Percentiles rank a stretch among this genome's conserved stretches.
Evolutionary conservation across 768 basidiomycete genomes (phyloP).

Genomic region (Lentinula aciculospora): DNA sequence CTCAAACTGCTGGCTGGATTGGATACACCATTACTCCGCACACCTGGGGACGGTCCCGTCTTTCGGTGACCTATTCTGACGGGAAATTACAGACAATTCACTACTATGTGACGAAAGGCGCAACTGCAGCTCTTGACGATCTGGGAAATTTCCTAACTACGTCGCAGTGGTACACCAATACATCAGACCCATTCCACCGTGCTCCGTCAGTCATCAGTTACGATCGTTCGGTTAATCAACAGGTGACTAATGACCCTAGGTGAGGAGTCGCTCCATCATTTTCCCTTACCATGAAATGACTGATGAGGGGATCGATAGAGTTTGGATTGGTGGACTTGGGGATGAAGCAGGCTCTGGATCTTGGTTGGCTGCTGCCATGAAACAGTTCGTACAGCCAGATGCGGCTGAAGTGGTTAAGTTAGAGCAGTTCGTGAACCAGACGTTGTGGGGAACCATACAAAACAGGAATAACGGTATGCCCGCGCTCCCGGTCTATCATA

Average conservation of each 20-base stretch:
- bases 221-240: constrained; percentile 43
- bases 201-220: constrained; percentile 52
- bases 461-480: constrained; percentile 31
- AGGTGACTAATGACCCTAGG: constrained; percentile 41
- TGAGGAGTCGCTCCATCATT: not conserved
- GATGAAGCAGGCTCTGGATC: constrained; percentile 59
- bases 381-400: constrained; percentile 49
- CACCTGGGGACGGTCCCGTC: constrained; percentile 42
- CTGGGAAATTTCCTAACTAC: constrained; percentile 51
- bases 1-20: constrained; percentile 33
- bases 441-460: constrained; percentile 46
- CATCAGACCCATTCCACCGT: constrained; percentile 45
- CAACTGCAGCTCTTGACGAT: constrained; percentile 38
- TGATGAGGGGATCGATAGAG: constrained; percentile 16
- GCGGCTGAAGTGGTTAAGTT: constrained; percentile 48
- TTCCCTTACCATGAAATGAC: not conserved
- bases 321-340: constrained; percentile 56
- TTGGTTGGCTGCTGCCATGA: constrained; percentile 52
- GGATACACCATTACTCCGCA: constrained; percentile 41
- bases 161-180: constrained; percentile 45
- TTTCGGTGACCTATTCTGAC: constrained; percentile 45
- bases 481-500: constrained; percentile 25
- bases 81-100: constrained; percentile 48
- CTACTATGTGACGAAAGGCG: constrained; percentile 44
- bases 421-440: constrained; percentile 41